Base-by-base conservation (phyloP, 306 rosid species). In the Inga oerstediana region DNA sequence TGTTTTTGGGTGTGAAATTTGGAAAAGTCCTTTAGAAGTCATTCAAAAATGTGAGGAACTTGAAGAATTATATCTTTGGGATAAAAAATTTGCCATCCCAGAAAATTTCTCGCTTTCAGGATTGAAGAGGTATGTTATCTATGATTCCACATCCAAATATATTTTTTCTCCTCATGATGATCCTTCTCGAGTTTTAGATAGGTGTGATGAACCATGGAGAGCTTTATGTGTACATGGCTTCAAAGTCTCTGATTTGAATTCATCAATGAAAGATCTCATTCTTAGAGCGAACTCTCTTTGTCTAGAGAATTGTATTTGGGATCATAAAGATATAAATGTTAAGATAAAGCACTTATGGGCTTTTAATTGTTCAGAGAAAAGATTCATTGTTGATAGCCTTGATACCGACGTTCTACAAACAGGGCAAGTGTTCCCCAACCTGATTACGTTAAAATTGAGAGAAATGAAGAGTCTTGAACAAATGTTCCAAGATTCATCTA, bases 101-200 rank as follows among this genome's bases (percentile, higher is more conserved):
- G 8, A 56, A 37, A 56, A 20, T 56, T 46, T 75, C 6, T 56
- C 69, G n/a, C 14, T 37, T 43, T 66, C 79, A 75, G 13, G 34
- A 10, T 2, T 75, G 24, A 17, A 8, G 10, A 75, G 79, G 69
- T 75, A 54, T 54, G 27, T 13, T 17, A n/a, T 59, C 61, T 52
- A 15, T 52, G 61, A 52, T 15, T 52, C 22, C 61, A 19, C 8
- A 11, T 45, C 49, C 2, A 32, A 32, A 27, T 0, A 0, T 27
- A 0, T 27, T 3, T 3, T 1, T 32, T 32, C 34, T 11, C 8
- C 0, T 15, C 0, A 17, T 16, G 3, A 8, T 5, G 2, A 10
- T 0, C 12, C 22, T 20, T 7, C 7, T 32, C 34, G 34, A 32
- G 34, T 32, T 32, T 2, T 2, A 32, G 34, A 32, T 32, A 32